These are phyloP conservation scores for Ceraceosorus bombacis DNA, from an alignment of 1,284 basidiomycete species.

Conservation along the genomic window DNA sequence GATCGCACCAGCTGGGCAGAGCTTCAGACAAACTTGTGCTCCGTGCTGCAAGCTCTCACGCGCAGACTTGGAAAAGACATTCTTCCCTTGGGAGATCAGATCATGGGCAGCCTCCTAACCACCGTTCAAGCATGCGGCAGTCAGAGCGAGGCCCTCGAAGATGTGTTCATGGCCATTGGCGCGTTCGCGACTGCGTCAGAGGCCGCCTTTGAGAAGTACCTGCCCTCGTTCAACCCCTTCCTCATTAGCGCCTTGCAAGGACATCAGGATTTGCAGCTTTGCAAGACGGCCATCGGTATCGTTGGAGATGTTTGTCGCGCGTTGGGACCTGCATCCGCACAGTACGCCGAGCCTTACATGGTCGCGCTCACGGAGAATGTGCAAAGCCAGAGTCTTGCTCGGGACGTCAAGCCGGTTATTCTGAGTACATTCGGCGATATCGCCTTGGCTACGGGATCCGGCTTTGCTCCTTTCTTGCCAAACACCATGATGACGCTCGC, in stretches of 20 bases:
- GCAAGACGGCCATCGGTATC: slow-evolving; percentile 88
- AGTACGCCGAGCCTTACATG: slow-evolving; percentile 83
- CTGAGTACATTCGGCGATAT: slow-evolving; percentile 94
- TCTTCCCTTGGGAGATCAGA: slow-evolving; percentile 79
- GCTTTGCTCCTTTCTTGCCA: slow-evolving; percentile 80
- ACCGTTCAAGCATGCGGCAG: slow-evolving; percentile 78
- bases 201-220: slow-evolving; percentile 75
- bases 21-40: slow-evolving; percentile 89
- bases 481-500: slow-evolving; percentile 84
- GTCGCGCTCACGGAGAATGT: slow-evolving; percentile 82
- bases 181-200: slow-evolving; percentile 67
- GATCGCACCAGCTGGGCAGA: slow-evolving; percentile 99
- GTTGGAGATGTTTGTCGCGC: slow-evolving; percentile 92
- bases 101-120: slow-evolving; percentile 85
- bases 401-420: slow-evolving; percentile 93
- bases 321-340: slow-evolving; percentile 70
- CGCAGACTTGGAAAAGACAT: slow-evolving; percentile 73
- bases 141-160: slow-evolving; percentile 90
- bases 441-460: slow-evolving; percentile 75
- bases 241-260: slow-evolving; percentile 82
- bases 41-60: slow-evolving; percentile 48
- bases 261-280: slow-evolving; percentile 90
- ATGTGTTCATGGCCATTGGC: slow-evolving; percentile 92
- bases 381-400: slow-evolving; percentile 79
- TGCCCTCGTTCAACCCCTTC: slow-evolving; percentile 80